Evolutionary conservation across 2,329 filamentous ascomycete species (phyloP).

Genomic region (Ophiostoma pallidulum): DNA sequence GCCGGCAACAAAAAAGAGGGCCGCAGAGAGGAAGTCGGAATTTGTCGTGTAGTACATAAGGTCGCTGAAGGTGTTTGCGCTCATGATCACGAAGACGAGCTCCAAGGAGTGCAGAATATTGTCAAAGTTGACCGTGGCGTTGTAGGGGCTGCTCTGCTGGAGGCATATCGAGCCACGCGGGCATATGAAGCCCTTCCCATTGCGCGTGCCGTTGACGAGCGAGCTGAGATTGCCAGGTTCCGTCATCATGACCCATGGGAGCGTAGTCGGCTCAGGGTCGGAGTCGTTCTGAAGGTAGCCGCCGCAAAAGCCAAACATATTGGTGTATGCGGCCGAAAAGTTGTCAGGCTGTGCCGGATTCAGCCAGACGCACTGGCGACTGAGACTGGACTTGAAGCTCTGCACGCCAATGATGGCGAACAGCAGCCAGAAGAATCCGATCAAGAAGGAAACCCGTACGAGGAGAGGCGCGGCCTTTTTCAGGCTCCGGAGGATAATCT

Average conservation of each 20-base stretch:
- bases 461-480: slow-evolving; percentile 91
- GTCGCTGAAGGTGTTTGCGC: slow-evolving; percentile 92
- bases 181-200: slow-evolving; percentile 79
- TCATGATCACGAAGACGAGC: slow-evolving; percentile 96
- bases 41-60: slow-evolving; percentile 89
- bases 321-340: slow-evolving; percentile 47
- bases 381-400: slow-evolving; percentile 80
- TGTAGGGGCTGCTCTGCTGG: slow-evolving; percentile 68
- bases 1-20: slow-evolving; percentile 62
- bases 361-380: slow-evolving; percentile 69
- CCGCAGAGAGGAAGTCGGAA: slow-evolving; percentile 80
- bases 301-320: slow-evolving; percentile 71
- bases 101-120: slow-evolving; percentile 88
- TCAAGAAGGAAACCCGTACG: slow-evolving; percentile 85
- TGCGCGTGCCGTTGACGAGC: slow-evolving; percentile 39
- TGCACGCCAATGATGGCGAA: slow-evolving; percentile 97
- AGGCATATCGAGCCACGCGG: slow-evolving; percentile 76
- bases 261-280: slow-evolving; percentile 30
- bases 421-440: slow-evolving; percentile 94
- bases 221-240: slow-evolving; percentile 31
- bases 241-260: slow-evolving; percentile 55
- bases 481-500: slow-evolving; percentile 84
- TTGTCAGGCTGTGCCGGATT: slow-evolving; percentile 52
- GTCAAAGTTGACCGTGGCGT: slow-evolving; percentile 85
- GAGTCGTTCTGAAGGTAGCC: slow-evolving; percentile 61